Evolutionary conservation across 306 rosid genomes (phyloP).

Genomic region (Prunus persica): Prunus_persica_NCBIv2 NC_034009.1:39151001-39151500

Average conservation of each 20-base stretch:
- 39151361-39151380: too few relatives aligned
- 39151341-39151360: too few relatives aligned
- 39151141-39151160: neutral
- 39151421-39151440: too few relatives aligned
- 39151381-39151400: too few relatives aligned
- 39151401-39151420: too few relatives aligned
- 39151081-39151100: neutral
- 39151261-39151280: neutral
- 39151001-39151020: neutral
- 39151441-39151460: too few relatives aligned
- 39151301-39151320: neutral
- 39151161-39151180: neutral
- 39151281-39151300: neutral
- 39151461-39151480: too few relatives aligned
- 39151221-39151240: neutral
- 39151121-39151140: neutral
- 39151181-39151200: neutral
- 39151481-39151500: too few relatives aligned
- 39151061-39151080: neutral
- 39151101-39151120: neutral
- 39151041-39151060: neutral
- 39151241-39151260: neutral
- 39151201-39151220: conserved; percentile 1
- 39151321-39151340: too few relatives aligned
- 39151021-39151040: neutral